Conservation (phyloP, 2,329 filamentous ascomycete species). For the Calonectria naviculata region DNA sequence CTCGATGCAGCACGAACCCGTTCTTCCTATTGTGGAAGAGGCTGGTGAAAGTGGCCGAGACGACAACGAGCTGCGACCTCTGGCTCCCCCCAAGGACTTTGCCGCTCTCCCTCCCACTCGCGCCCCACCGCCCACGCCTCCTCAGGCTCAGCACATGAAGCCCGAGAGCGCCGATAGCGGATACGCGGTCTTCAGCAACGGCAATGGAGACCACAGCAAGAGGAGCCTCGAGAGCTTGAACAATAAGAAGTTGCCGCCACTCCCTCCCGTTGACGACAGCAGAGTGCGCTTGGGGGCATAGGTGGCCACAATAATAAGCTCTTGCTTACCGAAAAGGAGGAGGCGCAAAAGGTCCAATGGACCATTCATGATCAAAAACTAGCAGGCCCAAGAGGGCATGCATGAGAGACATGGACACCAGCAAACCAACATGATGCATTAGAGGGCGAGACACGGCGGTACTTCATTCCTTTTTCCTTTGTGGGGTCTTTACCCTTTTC, state of each 20-base stretch:
- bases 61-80: conserved; percentile 53
- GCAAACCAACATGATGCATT: conserved; percentile 41
- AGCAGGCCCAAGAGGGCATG: conserved; percentile 34
- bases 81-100: conserved; percentile 54
- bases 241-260: conserved; percentile 69
- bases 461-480: conserved; percentile 30
- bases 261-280: conserved; percentile 54
- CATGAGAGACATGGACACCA: conserved; percentile 40
- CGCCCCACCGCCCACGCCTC: conserved; percentile 49
- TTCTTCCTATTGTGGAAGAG: conserved; percentile 89
- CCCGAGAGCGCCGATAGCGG: conserved; percentile 61
- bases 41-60: conserved; percentile 71
- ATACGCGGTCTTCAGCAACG: conserved; percentile 52
- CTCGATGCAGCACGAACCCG: conserved; percentile 65
- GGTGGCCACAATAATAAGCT: conserved; percentile 35
- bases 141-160: conserved; percentile 48
- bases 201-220: conserved; percentile 45
- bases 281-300: conserved; percentile 47
- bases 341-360: conserved; percentile 16
- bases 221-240: conserved; percentile 68
- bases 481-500: conserved; percentile 22
- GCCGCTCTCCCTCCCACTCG: conserved; percentile 56
- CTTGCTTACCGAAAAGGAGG: conserved; percentile 34
- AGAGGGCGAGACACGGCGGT: conserved; percentile 41
- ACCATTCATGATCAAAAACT: conserved; percentile 38